These are phyloP conservation scores for Penicillium crustosum DNA, from an alignment of 2,329 filamentous ascomycete species.

Conservation along the genomic window DNA sequence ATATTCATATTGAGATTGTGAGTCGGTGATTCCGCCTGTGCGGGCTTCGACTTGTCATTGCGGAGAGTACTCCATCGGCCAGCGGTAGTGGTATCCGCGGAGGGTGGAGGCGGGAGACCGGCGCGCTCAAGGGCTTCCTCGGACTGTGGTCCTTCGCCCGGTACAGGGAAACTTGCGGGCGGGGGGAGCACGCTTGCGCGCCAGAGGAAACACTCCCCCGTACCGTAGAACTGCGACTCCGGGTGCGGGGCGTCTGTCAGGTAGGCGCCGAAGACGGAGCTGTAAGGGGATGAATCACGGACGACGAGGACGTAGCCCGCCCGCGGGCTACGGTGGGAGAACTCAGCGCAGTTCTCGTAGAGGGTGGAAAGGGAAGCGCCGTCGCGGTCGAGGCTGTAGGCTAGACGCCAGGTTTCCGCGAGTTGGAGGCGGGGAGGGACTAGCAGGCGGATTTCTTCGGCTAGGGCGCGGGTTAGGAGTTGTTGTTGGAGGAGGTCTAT, in stretches of 20 bases:
- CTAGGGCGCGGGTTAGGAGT: constrained; percentile 70
- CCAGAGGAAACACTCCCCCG: constrained; percentile 94
- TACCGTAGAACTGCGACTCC: constrained; percentile 83
- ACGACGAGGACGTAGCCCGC: constrained; percentile 90
- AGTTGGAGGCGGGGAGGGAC: constrained; percentile 84
- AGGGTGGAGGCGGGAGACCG: constrained; percentile 68
- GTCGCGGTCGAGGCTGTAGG: constrained; percentile 89
- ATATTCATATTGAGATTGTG: constrained; percentile 27
- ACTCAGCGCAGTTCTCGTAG: constrained; percentile 73
- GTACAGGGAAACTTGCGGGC: constrained; percentile 15
- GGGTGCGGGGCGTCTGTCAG: constrained; percentile 85
- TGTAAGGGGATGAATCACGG: constrained; percentile 59
- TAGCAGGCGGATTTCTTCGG: constrained; percentile 89
- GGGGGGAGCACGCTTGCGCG: constrained; percentile 65
- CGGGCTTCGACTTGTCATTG: constrained; percentile 30
- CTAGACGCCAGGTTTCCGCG: constrained; percentile 78
- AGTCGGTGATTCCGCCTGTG: constrained; percentile 15
- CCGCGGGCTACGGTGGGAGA: constrained; percentile 62
- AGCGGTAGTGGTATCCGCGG: constrained; percentile 62
- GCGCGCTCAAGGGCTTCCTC: constrained; percentile 50
- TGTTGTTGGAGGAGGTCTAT: constrained; percentile 54
- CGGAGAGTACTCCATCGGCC: constrained; percentile 60
- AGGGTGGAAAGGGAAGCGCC: constrained; percentile 84
- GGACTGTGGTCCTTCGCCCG: constrained; percentile 22
- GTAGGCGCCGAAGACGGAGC: constrained; percentile 80